phyloP scores from a whole-genome alignment of 225 moss, liverwort and hornwort species.

The Pleurozium schreberi region DNA sequence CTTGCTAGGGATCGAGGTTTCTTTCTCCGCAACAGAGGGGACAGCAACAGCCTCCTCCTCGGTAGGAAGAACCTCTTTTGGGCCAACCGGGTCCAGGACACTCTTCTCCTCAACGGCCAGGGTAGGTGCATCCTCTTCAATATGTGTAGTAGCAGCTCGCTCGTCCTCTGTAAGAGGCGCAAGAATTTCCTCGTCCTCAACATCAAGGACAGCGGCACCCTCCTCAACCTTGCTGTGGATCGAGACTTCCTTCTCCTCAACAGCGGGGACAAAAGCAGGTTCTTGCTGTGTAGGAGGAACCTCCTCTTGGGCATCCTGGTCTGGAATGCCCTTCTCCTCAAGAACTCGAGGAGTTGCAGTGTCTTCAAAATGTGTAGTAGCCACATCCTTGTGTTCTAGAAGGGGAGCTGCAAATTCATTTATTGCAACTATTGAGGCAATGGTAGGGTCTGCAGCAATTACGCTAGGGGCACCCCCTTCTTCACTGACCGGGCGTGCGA shows the following conservation, averaged over 20 bases:
- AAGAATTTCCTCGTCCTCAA: too few species aligned
- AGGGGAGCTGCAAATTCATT: background rate
- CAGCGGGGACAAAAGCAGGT: background rate
- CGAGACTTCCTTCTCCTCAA: background rate
- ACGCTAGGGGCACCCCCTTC: background rate
- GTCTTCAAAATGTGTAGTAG: background rate
- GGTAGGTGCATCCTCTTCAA: too few species aligned
- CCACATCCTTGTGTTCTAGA: background rate
- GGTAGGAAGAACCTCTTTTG: background rate
- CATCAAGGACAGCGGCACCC: background rate
- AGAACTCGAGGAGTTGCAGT: background rate
- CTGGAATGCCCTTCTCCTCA: background rate
- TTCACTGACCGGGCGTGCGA: background rate
- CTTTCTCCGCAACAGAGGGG: too few species aligned
- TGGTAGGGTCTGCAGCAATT: background rate
- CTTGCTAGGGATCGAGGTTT: too few species aligned
- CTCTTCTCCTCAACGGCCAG: too few species aligned
- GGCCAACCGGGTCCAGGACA: too few species aligned
- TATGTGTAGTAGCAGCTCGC: too few species aligned
- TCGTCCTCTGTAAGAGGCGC: too few species aligned
- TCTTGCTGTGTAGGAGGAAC: background rate
- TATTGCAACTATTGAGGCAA: background rate
- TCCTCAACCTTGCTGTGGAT: background rate
- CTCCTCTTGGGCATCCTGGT: too few species aligned
- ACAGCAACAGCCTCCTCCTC: too few species aligned